These are phyloP conservation scores for Pestalotiopsis sp. DNA, from an alignment of 2,329 filamentous ascomycete species.

Conservation along the genomic window DNA sequence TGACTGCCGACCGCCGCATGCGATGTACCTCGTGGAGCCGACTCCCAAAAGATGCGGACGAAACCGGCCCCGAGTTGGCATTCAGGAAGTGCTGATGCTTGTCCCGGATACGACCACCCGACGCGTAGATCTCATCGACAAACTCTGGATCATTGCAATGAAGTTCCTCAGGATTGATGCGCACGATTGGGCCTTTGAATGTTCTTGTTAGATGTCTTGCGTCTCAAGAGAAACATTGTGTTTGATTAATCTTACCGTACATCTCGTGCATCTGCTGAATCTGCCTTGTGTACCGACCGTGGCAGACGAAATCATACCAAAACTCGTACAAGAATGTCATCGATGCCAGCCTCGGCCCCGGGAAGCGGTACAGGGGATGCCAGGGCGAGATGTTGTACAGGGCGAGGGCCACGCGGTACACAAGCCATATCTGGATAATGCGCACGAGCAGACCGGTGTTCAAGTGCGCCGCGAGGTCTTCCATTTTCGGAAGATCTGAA, in stretches of 20 bases:
- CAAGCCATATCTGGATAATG: slow-evolving; percentile 16
- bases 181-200: slow-evolving; percentile 17
- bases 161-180: slow-evolving; percentile 26
- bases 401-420: slow-evolving; percentile 17
- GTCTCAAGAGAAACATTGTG: background rate
- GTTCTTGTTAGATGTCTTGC: no score
- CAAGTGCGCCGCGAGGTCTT: background rate
- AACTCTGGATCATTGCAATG: slow-evolving; percentile 30
- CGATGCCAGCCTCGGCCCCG: slow-evolving; percentile 23
- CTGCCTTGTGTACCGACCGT: slow-evolving; percentile 21
- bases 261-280: slow-evolving; percentile 25
- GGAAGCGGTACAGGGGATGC: slow-evolving; percentile 23
- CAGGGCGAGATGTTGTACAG: slow-evolving; percentile 26
- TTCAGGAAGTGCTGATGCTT: slow-evolving; percentile 22
- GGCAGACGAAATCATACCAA: slow-evolving; percentile 22
- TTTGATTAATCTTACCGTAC: slow-evolving; percentile 20
- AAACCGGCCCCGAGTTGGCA: background rate
- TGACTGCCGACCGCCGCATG: slow-evolving; percentile 26
- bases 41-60: slow-evolving; percentile 24
- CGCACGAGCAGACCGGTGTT: background rate
- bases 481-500: background rate
- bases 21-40: slow-evolving; percentile 30
- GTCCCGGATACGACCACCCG: slow-evolving; percentile 31
- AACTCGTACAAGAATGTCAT: slow-evolving; percentile 23
- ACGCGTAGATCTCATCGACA: slow-evolving; percentile 41